A percentile compares a stretch with the other conserved stretches of the same genome.
Evolutionary conservation across 805 yeast genomes (phyloP).

Genomic region (Lipomyces sp.): DNA sequence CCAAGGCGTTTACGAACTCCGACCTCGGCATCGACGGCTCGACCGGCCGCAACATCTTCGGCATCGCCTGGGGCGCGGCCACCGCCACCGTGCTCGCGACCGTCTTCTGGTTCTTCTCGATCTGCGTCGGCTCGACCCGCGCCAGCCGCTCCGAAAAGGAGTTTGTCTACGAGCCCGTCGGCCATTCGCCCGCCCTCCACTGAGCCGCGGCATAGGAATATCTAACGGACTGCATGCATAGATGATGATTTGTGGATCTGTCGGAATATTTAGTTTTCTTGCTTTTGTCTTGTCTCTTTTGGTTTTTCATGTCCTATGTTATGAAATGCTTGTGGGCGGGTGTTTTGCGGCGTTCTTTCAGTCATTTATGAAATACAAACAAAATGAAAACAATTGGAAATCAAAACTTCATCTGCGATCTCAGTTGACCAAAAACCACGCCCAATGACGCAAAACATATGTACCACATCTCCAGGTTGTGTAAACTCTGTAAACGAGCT

Average conservation of each 20-base stretch:
- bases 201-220: too few relatives aligned
- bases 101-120: slow-evolving; percentile 44
- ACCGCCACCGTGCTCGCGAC: slow-evolving; percentile 46
- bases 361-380: not conserved
- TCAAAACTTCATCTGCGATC: too few relatives aligned
- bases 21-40: slow-evolving; percentile 55
- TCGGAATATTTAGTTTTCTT: not conserved
- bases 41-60: slow-evolving; percentile 52
- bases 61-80: slow-evolving; percentile 61
- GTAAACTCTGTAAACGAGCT: too few relatives aligned
- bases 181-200: too few relatives aligned
- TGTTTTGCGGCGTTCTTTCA: too few relatives aligned
- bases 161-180: slow-evolving; percentile 22
- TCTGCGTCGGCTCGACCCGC: slow-evolving; percentile 45
- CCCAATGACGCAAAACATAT: too few relatives aligned
- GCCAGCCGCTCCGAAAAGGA: slow-evolving; percentile 11
- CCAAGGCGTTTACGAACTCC: slow-evolving; percentile 45
- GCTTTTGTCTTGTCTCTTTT: not conserved
- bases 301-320: not conserved
- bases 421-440: too few relatives aligned
- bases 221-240: too few relatives aligned
- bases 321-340: too few relatives aligned
- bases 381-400: not conserved
- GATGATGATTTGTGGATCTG: too few relatives aligned
- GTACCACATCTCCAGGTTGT: too few relatives aligned